Base-by-base conservation (phyloP, 441 rosid genomes). In the Viola pubescens region DNA sequence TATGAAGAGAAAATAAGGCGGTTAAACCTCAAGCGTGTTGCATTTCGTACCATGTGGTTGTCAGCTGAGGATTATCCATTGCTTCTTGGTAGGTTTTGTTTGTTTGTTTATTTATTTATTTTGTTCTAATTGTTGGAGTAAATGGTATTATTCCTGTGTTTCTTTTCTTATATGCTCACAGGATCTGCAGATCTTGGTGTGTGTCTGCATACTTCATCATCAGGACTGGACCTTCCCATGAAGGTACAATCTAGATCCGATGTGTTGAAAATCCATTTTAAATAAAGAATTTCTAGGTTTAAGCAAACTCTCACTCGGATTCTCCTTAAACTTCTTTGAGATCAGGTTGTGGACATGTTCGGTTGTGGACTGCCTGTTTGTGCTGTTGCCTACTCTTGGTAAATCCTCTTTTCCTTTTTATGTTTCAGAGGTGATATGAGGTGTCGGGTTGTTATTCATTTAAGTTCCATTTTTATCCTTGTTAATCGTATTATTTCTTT, bases 351-450 rank as follows among this genome's bases (percentile, higher is more conserved):
- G 69, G 97, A 94, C 74, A 94, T 94, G 98, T 86, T 94, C 44
- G 98, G 98, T 61, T 94, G 96, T 71, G 97, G 98, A 60, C 80
- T 94, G n/a, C 99, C 99, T 54, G 97, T 90, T 55, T 94, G 99
- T 59, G 91, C 96, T 26, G 96, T 83, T 71, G 85, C 97, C 59
- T 94, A 85, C 83, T 88, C 97, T 45, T 89, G 97, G 97, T 92
- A 81, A 68, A 42, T 9, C 49, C 50, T 66, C 19, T 16, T 63
- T 48, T 6, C 13, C 37, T 43, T 34, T 44, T 54, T 48, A 56
- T 51, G 58, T 52, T 49, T 14, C 52, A 16, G 26, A 34, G 46
- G 16, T 48, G 8, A 52, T 40, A 3, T 13, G 14, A 8, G 34
- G 37, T 61, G 64, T 42, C 38, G 44, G 40, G 52, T 38, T 58